Conservation (phyloP, 257 asterid species). For the Solanum etuberosum region DNA sequence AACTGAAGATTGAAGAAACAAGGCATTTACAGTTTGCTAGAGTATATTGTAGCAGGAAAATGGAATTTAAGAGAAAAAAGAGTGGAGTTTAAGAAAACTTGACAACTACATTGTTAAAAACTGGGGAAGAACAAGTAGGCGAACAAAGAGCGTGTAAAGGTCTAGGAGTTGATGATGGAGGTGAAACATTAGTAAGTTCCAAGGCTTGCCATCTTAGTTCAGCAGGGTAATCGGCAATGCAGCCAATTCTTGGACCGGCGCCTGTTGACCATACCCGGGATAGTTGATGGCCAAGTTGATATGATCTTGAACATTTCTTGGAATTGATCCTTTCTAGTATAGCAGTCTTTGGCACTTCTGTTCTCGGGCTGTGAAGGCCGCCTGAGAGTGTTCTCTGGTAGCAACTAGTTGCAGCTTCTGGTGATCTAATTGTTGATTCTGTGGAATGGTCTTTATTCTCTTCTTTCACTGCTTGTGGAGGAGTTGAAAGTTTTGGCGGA, state of each 20-base stretch:
- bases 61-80: background rate
- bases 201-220: constrained; percentile 79
- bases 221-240: constrained; percentile 80
- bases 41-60: background rate
- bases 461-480: constrained; percentile 17
- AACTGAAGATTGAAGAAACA: background rate
- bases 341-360: constrained; percentile 54
- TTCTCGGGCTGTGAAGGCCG: constrained; percentile 75
- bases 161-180: constrained; percentile 29
- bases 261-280: constrained; percentile 75
- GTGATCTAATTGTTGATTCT: constrained; percentile 22
- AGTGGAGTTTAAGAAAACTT: background rate
- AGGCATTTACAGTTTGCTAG: background rate
- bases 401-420: constrained; percentile 17
- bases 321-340: constrained; percentile 70
- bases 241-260: constrained; percentile 91
- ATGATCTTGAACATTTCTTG: constrained; percentile 62
- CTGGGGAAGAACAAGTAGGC: constrained; percentile 17
- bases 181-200: constrained; percentile 78
- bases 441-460: constrained; percentile 9
- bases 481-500: constrained; percentile 12
- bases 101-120: constrained; percentile 8
- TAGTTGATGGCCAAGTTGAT: constrained; percentile 74
- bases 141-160: constrained; percentile 18
- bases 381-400: constrained; percentile 80